Conservation (phyloP, 2,329 filamentous ascomycete species). For the Kalmusia sp. region DNA sequence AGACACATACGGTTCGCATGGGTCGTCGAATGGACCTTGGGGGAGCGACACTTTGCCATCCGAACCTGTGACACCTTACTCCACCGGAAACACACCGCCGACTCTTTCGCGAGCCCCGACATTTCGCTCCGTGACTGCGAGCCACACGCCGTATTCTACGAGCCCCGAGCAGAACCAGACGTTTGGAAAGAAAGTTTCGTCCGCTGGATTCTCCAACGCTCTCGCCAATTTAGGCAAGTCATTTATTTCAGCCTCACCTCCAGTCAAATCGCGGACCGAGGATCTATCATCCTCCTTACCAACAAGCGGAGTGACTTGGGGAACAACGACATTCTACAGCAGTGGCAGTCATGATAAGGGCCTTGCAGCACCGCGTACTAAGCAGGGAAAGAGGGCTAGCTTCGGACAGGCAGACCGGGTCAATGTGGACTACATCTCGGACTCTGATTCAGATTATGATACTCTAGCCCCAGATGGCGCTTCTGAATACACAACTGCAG, state of each 20-base stretch:
- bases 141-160: slow-evolving; percentile 51
- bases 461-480: slow-evolving; percentile 21
- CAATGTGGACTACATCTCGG: slow-evolving; percentile 37
- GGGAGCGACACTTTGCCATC: slow-evolving; percentile 48
- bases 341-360: slow-evolving; percentile 39
- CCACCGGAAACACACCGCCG: slow-evolving; percentile 61
- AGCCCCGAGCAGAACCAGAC: slow-evolving; percentile 49
- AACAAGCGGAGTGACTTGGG: slow-evolving; percentile 55
- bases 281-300: slow-evolving; percentile 52
- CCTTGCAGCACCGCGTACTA: slow-evolving; percentile 36
- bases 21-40: slow-evolving; percentile 60
- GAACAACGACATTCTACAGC: slow-evolving; percentile 50
- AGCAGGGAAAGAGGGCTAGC: slow-evolving; percentile 48
- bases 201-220: slow-evolving; percentile 49
- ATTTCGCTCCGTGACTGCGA: slow-evolving; percentile 42
- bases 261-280: slow-evolving; percentile 41
- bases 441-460: slow-evolving; percentile 44
- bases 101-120: slow-evolving; percentile 50
- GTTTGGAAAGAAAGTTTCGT: slow-evolving; percentile 38
- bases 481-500: slow-evolving; percentile 31
- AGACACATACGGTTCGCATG: slow-evolving; percentile 55
- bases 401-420: slow-evolving; percentile 42
- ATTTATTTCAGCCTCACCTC: slow-evolving; percentile 49
- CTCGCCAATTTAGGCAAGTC: slow-evolving; percentile 49
- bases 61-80: slow-evolving; percentile 59